Conservation (phyloP, 176 grass and related monocot species). For the Avena eriantha region DNA sequence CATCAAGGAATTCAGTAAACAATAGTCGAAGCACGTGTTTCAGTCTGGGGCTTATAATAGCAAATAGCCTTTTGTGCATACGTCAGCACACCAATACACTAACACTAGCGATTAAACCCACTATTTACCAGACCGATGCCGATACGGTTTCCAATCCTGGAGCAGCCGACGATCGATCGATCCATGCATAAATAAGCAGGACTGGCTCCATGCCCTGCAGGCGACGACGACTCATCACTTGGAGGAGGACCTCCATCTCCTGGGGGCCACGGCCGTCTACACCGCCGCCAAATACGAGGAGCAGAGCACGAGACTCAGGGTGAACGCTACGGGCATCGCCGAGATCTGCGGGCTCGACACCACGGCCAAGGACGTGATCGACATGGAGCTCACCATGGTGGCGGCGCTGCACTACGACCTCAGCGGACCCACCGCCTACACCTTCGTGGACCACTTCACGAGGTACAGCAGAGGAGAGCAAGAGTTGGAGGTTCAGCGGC, state of each 20-base stretch:
- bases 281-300: slow-evolving; percentile 49
- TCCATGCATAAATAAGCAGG: too few relatives aligned
- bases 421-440: slow-evolving; percentile 32
- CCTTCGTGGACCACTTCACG: slow-evolving; percentile 47
- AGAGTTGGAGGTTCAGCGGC: background rate
- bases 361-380: background rate
- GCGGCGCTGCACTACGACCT: slow-evolving; percentile 30
- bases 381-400: slow-evolving; percentile 27
- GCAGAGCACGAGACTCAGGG: background rate
- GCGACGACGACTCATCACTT: too few relatives aligned
- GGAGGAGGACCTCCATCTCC: slow-evolving; percentile 6
- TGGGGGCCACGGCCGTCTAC: slow-evolving; percentile 35
- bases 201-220: background rate
- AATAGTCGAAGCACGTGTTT: too few relatives aligned
- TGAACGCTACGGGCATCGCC: background rate
- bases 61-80: too few relatives aligned
- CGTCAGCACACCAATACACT: too few relatives aligned
- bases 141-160: too few relatives aligned
- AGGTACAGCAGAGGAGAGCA: background rate
- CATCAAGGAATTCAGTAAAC: too few relatives aligned
- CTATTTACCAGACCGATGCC: too few relatives aligned
- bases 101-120: too few relatives aligned
- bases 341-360: background rate
- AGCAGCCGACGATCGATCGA: too few relatives aligned
- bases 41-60: too few relatives aligned